These are phyloP conservation scores for Gypsophila paniculata DNA, from an alignment of 179 eudicot genomes.

Conservation along the genomic window DNA sequence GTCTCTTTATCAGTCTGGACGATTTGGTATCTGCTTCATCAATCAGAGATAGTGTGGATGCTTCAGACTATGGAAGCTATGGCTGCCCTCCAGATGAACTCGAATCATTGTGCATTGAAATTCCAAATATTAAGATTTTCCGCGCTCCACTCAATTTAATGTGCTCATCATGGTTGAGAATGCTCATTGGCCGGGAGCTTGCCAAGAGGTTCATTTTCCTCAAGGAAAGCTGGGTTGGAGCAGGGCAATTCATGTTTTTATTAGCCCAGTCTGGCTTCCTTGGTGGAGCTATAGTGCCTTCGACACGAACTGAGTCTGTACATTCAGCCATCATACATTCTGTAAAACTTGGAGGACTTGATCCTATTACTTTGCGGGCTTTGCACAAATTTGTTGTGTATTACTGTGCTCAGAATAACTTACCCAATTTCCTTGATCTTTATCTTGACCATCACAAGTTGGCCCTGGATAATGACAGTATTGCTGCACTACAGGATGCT, in stretches of 20 bases:
- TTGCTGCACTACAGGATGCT: slow-evolving; percentile 54
- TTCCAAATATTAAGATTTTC: slow-evolving; percentile 60
- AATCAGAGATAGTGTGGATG: slow-evolving; percentile 36
- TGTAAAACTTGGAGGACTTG: slow-evolving; percentile 29
- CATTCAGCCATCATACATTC: slow-evolving; percentile 41
- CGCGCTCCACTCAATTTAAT: slow-evolving; percentile 40
- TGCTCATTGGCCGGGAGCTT: slow-evolving; percentile 66
- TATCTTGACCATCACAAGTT: slow-evolving; percentile 86
- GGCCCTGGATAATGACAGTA: slow-evolving; percentile 56
- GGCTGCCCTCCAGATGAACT: slow-evolving; percentile 54
- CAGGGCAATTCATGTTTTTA: slow-evolving; percentile 58
- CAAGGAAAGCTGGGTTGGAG: slow-evolving; percentile 70
- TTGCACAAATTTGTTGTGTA: slow-evolving; percentile 67
- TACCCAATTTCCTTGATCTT: slow-evolving; percentile 82
- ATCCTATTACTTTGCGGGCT: slow-evolving; percentile 47
- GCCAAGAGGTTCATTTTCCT: slow-evolving; percentile 66
- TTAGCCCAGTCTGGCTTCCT: slow-evolving; percentile 79
- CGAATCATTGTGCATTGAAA: slow-evolving; percentile 62
- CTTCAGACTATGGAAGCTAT: slow-evolving; percentile 47
- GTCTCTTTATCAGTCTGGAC: slow-evolving; percentile 68
- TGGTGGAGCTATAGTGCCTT: slow-evolving; percentile 24
- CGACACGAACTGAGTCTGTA: slow-evolving; percentile 29
- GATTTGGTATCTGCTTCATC: slow-evolving; percentile 48
- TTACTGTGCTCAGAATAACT: slow-evolving; percentile 57
- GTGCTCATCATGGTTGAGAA: slow-evolving; percentile 80